Conservation (phyloP, 306 rosid genomes). For the Gynostemma pentaphyllum region DNA sequence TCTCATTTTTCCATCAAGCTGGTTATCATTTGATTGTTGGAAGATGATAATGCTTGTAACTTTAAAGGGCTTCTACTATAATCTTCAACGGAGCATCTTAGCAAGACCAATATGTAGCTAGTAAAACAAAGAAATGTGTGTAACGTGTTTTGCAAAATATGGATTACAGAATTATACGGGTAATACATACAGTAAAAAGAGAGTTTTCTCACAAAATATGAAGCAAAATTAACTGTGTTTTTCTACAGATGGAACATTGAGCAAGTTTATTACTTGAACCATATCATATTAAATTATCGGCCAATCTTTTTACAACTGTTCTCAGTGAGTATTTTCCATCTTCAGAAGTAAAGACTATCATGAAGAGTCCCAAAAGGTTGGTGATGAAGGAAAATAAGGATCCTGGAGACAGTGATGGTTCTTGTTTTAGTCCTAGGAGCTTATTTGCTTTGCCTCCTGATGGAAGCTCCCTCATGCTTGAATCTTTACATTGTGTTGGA, state of each 20-base stretch:
- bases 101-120: background rate
- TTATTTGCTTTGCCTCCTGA: slow-evolving; percentile 78
- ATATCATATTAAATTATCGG: background rate
- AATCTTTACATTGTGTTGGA: slow-evolving; percentile 50
- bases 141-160: background rate
- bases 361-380: slow-evolving; percentile 78
- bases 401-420: slow-evolving; percentile 46
- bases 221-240: background rate
- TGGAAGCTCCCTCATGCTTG: slow-evolving; percentile 54
- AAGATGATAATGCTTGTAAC: background rate
- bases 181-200: background rate
- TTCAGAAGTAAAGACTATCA: slow-evolving; percentile 62
- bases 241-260: background rate
- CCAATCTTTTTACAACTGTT: background rate
- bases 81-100: background rate
- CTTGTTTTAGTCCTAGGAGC: slow-evolving; percentile 73
- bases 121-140: background rate
- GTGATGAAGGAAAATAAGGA: slow-evolving; percentile 56
- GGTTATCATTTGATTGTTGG: background rate
- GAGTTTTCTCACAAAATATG: background rate
- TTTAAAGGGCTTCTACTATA: background rate
- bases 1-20: background rate
- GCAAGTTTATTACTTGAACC: background rate
- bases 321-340: slow-evolving; percentile 5
- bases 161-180: background rate